Conservation (phyloP, 1,284 basidiomycete species). For the Ganoderma sinense region DNA sequence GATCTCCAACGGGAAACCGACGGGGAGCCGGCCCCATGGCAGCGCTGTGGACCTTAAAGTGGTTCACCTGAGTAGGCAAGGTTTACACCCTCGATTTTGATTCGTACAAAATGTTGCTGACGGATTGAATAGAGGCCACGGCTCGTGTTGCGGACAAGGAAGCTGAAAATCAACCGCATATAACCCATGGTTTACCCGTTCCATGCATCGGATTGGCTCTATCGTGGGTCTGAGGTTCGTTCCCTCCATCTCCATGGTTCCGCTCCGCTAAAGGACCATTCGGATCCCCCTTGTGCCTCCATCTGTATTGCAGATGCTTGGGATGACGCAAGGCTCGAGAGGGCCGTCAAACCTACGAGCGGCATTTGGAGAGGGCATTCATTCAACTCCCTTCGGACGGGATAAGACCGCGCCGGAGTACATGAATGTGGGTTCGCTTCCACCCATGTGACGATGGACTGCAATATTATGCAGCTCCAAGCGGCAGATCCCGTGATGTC, state of each 20-base stretch:
- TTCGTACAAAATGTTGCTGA: background rate
- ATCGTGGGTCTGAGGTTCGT: background rate
- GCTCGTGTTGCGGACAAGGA: background rate
- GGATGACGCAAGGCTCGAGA: background rate
- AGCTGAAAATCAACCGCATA: background rate
- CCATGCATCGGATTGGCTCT: background rate
- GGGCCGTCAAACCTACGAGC: background rate
- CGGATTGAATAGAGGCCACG: too few relatives aligned
- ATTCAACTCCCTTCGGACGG: background rate
- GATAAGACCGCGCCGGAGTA: background rate
- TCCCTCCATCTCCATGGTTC: background rate
- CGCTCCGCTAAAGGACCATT: background rate
- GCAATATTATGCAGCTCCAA: background rate
- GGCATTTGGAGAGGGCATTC: background rate
- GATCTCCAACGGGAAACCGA: background rate
- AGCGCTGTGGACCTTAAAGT: background rate
- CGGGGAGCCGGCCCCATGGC: background rate
- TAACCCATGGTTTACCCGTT: background rate
- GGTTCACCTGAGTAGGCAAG: background rate
- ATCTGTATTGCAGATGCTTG: background rate
- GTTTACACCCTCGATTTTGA: background rate
- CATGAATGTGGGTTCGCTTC: background rate
- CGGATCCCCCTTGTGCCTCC: background rate
- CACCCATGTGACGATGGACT: background rate
- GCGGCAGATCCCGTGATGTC: background rate